These are phyloP conservation scores for Epichloe elymi DNA, from an alignment of 2,329 filamentous ascomycete genomes.

Conservation along the genomic window DNA sequence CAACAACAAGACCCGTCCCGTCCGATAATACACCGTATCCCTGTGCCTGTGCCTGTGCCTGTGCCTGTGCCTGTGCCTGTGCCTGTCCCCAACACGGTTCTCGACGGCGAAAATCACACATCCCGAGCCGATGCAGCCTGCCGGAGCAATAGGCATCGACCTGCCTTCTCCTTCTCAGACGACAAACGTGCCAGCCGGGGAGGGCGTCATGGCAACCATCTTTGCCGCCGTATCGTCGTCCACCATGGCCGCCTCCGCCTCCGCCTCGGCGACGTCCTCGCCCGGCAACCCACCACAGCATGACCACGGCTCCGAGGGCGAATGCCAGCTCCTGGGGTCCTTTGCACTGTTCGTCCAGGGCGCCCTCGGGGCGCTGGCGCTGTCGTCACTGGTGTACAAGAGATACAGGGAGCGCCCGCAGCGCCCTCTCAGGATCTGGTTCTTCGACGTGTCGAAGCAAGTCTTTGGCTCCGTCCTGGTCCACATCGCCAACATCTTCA, in stretches of 20 bases:
- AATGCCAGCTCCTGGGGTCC: conserved; percentile 77
- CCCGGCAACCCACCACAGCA: conserved; percentile 11
- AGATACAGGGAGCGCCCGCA: conserved; percentile 85
- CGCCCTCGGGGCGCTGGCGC: conserved; percentile 68
- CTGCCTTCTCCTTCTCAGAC: conserved; percentile 7
- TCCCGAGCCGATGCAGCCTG: conserved; percentile 3
- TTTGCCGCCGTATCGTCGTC: conserved; percentile 7
- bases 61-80: neutral
- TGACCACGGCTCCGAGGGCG: conserved; percentile 44
- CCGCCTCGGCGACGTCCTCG: conserved; percentile 15
- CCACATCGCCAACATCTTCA: conserved; percentile 84
- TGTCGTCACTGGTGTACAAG: conserved; percentile 84
- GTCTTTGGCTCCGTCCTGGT: conserved; percentile 86
- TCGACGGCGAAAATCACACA: neutral
- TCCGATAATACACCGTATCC: no score
- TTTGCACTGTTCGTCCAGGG: conserved; percentile 87
- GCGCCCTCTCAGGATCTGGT: conserved; percentile 90
- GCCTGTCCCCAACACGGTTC: neutral
- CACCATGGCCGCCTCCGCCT: conserved; percentile 14
- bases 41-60: neutral
- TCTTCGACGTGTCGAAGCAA: conserved; percentile 95
- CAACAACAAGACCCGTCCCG: no score
- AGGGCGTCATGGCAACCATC: conserved; percentile 7
- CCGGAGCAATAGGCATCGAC: conserved; percentile 8
- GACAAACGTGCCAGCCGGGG: conserved; percentile 1